A percentile compares a stretch with the other conserved stretches of the same genome.
Conservation (phyloP, 805 yeast genomes). For the Schwanniomyces yamadae region DNA sequence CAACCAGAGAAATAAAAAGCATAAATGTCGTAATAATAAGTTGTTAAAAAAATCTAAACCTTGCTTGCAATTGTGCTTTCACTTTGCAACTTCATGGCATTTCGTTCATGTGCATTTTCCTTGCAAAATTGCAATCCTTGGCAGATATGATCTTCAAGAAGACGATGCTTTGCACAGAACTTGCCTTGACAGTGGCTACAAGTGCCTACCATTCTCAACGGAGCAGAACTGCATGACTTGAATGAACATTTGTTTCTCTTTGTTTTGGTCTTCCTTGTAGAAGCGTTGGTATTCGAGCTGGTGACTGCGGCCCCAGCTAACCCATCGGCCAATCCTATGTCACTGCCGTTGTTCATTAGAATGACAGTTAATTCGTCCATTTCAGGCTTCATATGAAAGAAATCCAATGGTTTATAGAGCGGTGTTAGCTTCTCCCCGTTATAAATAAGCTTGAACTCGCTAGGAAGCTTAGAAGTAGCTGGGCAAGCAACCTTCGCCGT, state of each 20-base stretch:
- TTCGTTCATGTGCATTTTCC: slow-evolving; percentile 77
- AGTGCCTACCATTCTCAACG: slow-evolving; percentile 72
- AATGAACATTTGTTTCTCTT: slow-evolving; percentile 53
- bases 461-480: slow-evolving; percentile 28
- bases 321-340: slow-evolving; percentile 6
- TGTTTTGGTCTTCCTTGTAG: slow-evolving; percentile 22
- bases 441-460: slow-evolving; percentile 37
- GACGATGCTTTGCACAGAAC: slow-evolving; percentile 82
- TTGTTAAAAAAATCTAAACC: slow-evolving; percentile 38
- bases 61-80: slow-evolving; percentile 82
- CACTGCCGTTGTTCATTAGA: slow-evolving; percentile 27
- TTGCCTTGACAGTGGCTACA: slow-evolving; percentile 83
- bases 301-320: slow-evolving; percentile 12
- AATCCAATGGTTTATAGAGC: slow-evolving; percentile 18
- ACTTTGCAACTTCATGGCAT: slow-evolving; percentile 76
- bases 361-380: slow-evolving; percentile 18
- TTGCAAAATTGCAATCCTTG: slow-evolving; percentile 76
- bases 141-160: slow-evolving; percentile 82
- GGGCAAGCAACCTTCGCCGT: slow-evolving; percentile 47
- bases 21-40: too few species aligned
- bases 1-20: too few species aligned
- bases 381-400: slow-evolving; percentile 18
- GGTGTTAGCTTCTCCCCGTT: slow-evolving; percentile 41
- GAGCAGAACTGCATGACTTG: slow-evolving; percentile 59
- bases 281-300: slow-evolving; percentile 3